phyloP scores from a whole-genome alignment of 148 eudicot species.

The Vaccinium corymbosum region DNA sequence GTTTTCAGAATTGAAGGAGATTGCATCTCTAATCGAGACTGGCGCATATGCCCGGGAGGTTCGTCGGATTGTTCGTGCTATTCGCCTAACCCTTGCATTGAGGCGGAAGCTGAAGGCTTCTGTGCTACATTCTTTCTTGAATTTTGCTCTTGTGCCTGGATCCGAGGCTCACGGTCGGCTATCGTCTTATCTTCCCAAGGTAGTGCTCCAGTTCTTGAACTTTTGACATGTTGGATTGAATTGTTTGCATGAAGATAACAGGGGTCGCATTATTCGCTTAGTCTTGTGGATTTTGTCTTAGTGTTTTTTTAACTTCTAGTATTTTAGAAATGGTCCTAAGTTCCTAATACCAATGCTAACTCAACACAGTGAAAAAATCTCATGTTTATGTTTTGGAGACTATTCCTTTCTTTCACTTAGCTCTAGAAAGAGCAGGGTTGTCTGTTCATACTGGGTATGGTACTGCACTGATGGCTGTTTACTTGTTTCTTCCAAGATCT shows the following conservation, averaged over 20 bases:
- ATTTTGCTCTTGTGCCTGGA: constrained; percentile 60
- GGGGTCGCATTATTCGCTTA: background rate
- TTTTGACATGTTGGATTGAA: background rate
- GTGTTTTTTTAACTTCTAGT: background rate
- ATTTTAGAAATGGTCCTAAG: background rate
- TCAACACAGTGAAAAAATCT: background rate
- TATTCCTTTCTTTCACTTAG: background rate
- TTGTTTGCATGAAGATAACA: background rate
- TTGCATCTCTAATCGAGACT: constrained; percentile 62
- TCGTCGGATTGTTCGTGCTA: constrained; percentile 67
- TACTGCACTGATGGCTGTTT: background rate
- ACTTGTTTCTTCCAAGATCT: background rate
- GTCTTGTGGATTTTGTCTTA: background rate
- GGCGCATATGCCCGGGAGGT: constrained; percentile 73
- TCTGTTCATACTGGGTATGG: background rate
- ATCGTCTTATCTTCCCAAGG: constrained; percentile 74
- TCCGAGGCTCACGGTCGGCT: constrained; percentile 66
- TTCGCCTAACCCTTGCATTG: constrained; percentile 65
- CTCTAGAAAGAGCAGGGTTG: background rate
- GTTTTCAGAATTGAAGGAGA: constrained; percentile 73
- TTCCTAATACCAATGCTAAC: background rate
- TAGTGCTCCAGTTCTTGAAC: constrained; percentile 13
- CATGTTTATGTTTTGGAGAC: background rate
- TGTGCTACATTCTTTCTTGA: constrained; percentile 58
- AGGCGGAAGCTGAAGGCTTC: constrained; percentile 65